Evolutionary conservation across 345 rosid genomes (phyloP).

Genomic region (Brassica rapa): DNA sequence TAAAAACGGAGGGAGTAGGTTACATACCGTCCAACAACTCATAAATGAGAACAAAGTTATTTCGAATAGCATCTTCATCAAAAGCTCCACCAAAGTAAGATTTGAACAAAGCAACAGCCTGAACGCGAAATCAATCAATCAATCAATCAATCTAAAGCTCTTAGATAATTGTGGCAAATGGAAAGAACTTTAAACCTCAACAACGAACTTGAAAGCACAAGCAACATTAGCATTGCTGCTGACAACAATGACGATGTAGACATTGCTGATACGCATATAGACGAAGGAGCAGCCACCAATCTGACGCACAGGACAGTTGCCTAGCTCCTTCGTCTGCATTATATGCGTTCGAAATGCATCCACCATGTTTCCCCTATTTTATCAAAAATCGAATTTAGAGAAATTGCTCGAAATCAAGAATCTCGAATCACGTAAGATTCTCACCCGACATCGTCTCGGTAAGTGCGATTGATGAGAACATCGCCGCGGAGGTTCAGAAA

Average conservation of each 20-base stretch:
- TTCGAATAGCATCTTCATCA: constrained; percentile 96
- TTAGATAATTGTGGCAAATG: no score
- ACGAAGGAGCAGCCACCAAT: constrained; percentile 97
- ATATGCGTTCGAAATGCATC: constrained; percentile 98
- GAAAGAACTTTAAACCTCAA: constrained; percentile 58
- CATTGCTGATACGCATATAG: constrained; percentile 98
- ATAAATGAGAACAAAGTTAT: constrained; percentile 94
- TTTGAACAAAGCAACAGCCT: constrained; percentile 96
- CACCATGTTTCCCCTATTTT: constrained; percentile 87
- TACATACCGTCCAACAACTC: constrained; percentile 96
- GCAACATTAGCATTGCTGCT: constrained; percentile 99
- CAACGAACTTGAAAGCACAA: constrained; percentile 97
- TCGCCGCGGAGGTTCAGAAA: constrained; percentile 98
- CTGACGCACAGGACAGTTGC: constrained; percentile 96
- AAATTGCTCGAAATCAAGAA: constrained; percentile 8
- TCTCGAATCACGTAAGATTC: background rate
- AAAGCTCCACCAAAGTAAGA: constrained; percentile 98
- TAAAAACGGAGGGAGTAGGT: no score
- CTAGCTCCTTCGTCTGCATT: constrained; percentile 98
- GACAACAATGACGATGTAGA: constrained; percentile 93
- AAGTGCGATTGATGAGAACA: constrained; percentile 96
- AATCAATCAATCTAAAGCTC: background rate
- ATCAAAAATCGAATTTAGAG: background rate
- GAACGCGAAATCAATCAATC: constrained; percentile 18
- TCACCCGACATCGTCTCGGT: constrained; percentile 98